A percentile compares a stretch with the other conserved stretches of the same genome.
These are phyloP conservation scores for Magnusiomyces clavatus DNA, from an alignment of 1,139 yeast genomes.

Conservation along the genomic window DNA sequence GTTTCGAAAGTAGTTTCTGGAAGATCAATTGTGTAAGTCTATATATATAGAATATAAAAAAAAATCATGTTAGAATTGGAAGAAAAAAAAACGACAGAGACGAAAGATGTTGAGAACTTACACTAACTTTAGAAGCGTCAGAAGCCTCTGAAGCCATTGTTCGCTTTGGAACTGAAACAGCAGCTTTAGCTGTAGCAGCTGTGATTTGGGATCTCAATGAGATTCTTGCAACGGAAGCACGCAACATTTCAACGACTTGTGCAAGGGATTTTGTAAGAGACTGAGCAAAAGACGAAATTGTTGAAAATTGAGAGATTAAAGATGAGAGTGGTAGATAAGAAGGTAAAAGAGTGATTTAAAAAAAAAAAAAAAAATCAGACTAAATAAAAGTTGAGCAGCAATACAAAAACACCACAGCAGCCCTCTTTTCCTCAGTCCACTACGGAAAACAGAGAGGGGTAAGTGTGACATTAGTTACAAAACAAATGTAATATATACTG, in stretches of 20 bases:
- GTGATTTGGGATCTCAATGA: background rate
- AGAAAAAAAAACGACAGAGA: background rate
- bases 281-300: too few species aligned
- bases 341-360: too few species aligned
- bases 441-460: too few species aligned
- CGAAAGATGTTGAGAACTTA: background rate
- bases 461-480: too few species aligned
- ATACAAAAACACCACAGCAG: too few species aligned
- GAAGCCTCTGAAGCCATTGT: background rate
- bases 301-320: too few species aligned
- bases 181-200: background rate
- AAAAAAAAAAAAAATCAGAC: too few species aligned
- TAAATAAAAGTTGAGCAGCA: too few species aligned
- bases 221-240: conserved; percentile 1
- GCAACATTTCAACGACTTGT: background rate
- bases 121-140: background rate
- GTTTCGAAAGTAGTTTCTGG: conserved; percentile 81
- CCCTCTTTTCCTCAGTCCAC: too few species aligned
- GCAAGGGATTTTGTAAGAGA: background rate
- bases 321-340: too few species aligned
- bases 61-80: background rate
- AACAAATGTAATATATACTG: too few species aligned
- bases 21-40: conserved; percentile 38
- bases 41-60: background rate
- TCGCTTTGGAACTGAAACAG: background rate